These are phyloP conservation scores for Pythium dissotocum DNA, from an alignment of 352 stramenopile species.

Conservation along the genomic window DNA sequence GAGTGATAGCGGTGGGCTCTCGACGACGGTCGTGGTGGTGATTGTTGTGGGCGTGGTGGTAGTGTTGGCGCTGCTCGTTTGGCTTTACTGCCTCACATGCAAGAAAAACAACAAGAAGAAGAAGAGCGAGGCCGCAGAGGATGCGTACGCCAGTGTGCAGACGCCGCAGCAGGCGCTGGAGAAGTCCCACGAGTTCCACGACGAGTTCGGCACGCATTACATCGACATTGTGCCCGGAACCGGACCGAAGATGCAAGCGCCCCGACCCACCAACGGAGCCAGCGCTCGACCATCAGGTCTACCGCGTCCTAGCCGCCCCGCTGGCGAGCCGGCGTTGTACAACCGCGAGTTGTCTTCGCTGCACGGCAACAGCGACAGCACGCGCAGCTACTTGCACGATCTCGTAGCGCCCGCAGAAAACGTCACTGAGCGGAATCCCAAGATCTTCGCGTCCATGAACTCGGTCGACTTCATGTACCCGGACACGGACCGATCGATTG, in stretches of 20 bases:
- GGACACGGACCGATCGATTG: slow-evolving; percentile 28
- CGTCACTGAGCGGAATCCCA: background rate
- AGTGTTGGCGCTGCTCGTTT: slow-evolving; percentile 13
- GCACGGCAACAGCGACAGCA: slow-evolving; percentile 22
- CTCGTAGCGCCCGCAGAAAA: slow-evolving; percentile 1
- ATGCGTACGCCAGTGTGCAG: background rate
- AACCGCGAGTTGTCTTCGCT: slow-evolving; percentile 34
- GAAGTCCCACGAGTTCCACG: slow-evolving; percentile 2
- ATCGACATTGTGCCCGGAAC: background rate
- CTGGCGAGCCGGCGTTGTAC: slow-evolving; percentile 24
- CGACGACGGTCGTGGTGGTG: slow-evolving; percentile 17
- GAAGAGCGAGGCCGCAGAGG: background rate
- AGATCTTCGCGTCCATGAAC: slow-evolving; percentile 36
- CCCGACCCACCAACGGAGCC: background rate
- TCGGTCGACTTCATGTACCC: slow-evolving; percentile 43
- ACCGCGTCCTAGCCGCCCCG: background rate
- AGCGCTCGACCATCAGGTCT: background rate
- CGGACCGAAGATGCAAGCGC: background rate
- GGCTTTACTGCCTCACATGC: background rate
- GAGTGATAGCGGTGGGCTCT: slow-evolving; percentile 12
- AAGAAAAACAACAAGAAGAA: slow-evolving; percentile 3
- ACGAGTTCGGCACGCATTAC: slow-evolving; percentile 2
- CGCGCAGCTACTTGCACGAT: slow-evolving; percentile 33
- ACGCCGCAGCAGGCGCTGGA: background rate
- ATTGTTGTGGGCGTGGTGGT: slow-evolving; percentile 19